Evolutionary conservation across 345 rosid genomes (phyloP), one percentile per base, ranked within the genome.

Genomic region (Murraya paniculata): DNA sequence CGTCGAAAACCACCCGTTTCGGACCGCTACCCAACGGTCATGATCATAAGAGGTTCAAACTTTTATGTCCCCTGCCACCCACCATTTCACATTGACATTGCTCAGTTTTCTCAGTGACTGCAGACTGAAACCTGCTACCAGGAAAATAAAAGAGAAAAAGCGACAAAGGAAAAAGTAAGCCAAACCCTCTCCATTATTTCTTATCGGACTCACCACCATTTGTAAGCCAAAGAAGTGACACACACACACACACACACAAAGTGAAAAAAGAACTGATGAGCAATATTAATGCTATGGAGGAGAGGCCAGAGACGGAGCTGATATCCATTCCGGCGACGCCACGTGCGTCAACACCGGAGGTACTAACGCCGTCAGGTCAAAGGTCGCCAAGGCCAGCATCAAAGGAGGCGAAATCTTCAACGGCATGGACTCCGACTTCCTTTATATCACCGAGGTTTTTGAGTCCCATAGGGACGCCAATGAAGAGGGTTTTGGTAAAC

Each of bases 261-360:
- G 38, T 21, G 0, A 13, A 56, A 56, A 0, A 22, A 25, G 18
- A 35, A 59, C 28, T 61, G 18, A 50, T 64, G 70, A 75, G 31
- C 60, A 35, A 66, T 69, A 55, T 41, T 18, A 35, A 66, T 66
- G 45, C 59, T 13, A 88, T 94, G 99, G 99, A 95, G 70, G 99
- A 95, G 87, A 91, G 98, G 82, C 98, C 99, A n/a, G 99, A 95
- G 84, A 90, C 97, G 58, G 99, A 95, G 89, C 88, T 95, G 31
- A 95, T 95, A 79, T 93, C 99, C 72, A 89, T 95, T 58, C 99
- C 99, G 76, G 99, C 98, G 33, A 92, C 99, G 50, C 99, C 99
- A 2, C 92, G 93, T 30, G 94, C 84, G 9, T 95, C 99, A 22
- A 95, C 99, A 28, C 99, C 99, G 78, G 99, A 95, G 90, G 92